Evolutionary conservation across 2,329 filamentous ascomycete genomes (phyloP), one percentile per base, ranked within the genome.

Genomic region (Metarhizium sp.): DNA sequence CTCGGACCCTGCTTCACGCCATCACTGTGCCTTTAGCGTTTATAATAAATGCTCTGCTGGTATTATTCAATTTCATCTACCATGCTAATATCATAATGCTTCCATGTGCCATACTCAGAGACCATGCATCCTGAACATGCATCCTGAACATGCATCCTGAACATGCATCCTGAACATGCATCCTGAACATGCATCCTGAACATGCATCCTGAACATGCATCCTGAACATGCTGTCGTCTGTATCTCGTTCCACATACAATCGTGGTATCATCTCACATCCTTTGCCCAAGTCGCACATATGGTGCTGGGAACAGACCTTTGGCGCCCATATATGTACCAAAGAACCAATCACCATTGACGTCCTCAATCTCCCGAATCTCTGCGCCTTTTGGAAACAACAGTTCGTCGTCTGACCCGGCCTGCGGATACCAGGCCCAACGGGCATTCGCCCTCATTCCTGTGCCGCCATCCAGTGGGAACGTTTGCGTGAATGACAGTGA

Each of bases 331-430:
- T 95, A 96, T 32, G 84, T 84, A 0, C 92, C 92, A 73, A 86
- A 87, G 64, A 81, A 91, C 92, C 92, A 97, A 68, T 96, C 91
- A 18, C 86, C 88, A 67, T 96, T 96, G 50, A 95, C 83, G 68
- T 94, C 88, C 67, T 92, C 87, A 42, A 87, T 83, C 73, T 97
- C 92, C 6, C 79, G 78, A 14, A 97, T 81, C 69, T 94, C 88
- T 0, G 92, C 91, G 10, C 88, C 85, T 52, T 84, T 85, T 0
- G 92, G 92, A 62, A 97, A 96, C 59, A 85, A 70, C 45, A 97
- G 72, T 71, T 97, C 92, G 66, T 96, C 88, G 20, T 75, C 76
- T 1, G 80, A 80, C 2, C 73, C 78, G 0, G 77, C 71, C 2
- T 80, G 79, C 0, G 90, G 90, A 65, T 87, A 92, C 78, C 90